Conservation (phyloP, 257 asterid genomes). For the Buddleja alternifolia region DNA sequence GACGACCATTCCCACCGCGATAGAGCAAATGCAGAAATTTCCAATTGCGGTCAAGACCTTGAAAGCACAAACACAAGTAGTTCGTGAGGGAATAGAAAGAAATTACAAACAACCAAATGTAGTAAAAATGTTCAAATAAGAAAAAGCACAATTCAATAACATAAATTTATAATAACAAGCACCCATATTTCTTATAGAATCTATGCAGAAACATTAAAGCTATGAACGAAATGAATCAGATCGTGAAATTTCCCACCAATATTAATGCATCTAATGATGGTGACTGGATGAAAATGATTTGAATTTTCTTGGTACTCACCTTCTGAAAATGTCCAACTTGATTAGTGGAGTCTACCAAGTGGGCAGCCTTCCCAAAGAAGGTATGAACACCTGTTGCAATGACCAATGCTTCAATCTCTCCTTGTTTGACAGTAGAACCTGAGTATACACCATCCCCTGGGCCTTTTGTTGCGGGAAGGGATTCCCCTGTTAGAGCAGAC, state of each 20-base stretch:
- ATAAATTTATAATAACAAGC: not conserved
- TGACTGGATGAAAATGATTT: not conserved
- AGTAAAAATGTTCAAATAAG: not conserved
- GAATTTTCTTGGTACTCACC: slow-evolving; percentile 40
- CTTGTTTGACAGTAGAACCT: slow-evolving; percentile 88
- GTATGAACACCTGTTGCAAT: slow-evolving; percentile 88
- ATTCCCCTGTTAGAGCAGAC: slow-evolving; percentile 88
- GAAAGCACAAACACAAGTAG: slow-evolving; percentile 21
- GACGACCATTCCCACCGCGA: slow-evolving; percentile 70
- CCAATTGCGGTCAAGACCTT: slow-evolving; percentile 85
- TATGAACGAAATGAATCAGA: not conserved
- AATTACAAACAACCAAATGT: not conserved
- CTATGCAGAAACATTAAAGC: not conserved
- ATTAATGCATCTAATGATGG: not conserved
- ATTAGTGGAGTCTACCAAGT: slow-evolving; percentile 78
- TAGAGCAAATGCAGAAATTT: slow-evolving; percentile 76
- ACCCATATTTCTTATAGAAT: not conserved
- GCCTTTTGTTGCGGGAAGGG: slow-evolving; percentile 68
- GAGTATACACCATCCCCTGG: slow-evolving; percentile 76
- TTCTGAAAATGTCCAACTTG: slow-evolving; percentile 88
- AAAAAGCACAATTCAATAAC: not conserved
- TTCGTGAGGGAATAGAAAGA: slow-evolving; percentile 13
- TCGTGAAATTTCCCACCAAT: not conserved
- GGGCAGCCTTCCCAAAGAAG: slow-evolving; percentile 91
- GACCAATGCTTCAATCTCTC: slow-evolving; percentile 83